phyloP scores from a whole-genome alignment of 805 yeast species.

The Schizosaccharomyces octosporus region DNA sequence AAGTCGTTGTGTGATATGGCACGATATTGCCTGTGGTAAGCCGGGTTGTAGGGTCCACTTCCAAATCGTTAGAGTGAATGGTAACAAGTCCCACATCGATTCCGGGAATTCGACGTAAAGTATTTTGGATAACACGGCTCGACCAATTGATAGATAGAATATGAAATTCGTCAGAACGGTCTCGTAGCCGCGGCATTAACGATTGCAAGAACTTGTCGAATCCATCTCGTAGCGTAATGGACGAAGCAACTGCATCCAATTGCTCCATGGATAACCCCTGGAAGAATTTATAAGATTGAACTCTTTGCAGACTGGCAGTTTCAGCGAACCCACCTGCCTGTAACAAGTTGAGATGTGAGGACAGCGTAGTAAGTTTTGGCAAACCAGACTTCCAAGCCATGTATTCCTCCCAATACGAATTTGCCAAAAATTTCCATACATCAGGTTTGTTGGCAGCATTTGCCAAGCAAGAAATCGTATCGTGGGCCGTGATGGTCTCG shows the following conservation, averaged over 20 bases:
- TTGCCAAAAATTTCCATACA: neutral
- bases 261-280: neutral
- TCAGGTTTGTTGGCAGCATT: neutral
- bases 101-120: neutral
- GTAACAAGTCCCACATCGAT: neutral
- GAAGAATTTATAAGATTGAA: neutral
- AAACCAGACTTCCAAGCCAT: neutral
- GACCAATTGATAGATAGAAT: neutral
- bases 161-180: neutral
- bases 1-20: neutral
- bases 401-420: neutral
- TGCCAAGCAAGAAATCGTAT: neutral
- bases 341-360: neutral
- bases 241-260: neutral
- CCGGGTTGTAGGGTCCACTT: neutral
- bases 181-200: neutral
- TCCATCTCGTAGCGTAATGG: neutral
- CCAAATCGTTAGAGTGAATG: neutral
- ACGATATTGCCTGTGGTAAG: neutral
- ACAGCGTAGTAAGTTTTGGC: neutral
- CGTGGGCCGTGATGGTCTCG: neutral
- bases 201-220: neutral
- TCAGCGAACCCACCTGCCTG: neutral
- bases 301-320: neutral
- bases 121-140: neutral